These are phyloP conservation scores for Trichomonas tenax DNA, from an alignment of 208 protist species.

Conservation along the genomic window DNA sequence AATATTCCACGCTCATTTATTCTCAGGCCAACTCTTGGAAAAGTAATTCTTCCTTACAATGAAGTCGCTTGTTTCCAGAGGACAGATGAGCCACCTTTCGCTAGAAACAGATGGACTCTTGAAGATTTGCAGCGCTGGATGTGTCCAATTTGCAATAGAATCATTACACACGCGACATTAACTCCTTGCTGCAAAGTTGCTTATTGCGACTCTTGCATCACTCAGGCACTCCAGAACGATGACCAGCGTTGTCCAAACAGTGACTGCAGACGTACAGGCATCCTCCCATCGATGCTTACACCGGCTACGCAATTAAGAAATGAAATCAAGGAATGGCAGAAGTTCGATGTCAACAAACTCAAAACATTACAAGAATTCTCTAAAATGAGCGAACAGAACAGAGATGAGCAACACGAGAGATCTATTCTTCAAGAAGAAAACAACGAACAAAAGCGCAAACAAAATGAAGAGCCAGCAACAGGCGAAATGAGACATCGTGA, in stretches of 20 bases:
- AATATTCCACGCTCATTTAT: neutral
- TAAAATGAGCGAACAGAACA: neutral
- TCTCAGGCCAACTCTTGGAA: neutral
- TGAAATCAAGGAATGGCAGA: constrained; percentile 20
- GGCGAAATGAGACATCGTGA: neutral
- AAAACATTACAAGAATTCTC: neutral
- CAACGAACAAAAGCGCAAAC: neutral
- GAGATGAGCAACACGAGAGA: neutral
- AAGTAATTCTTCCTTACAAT: neutral
- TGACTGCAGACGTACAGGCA: neutral
- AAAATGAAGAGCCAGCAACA: neutral
- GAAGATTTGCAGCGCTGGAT: neutral
- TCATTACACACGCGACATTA: neutral
- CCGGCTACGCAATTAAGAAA: neutral
- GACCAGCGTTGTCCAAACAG: neutral
- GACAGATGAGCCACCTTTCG: neutral
- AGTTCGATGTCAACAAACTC: neutral
- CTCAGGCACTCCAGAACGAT: neutral
- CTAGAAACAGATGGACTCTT: neutral
- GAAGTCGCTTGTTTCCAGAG: neutral
- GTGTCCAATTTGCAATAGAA: neutral
- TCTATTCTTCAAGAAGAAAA: neutral
- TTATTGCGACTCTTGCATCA: neutral
- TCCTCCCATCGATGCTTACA: neutral
- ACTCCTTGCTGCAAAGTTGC: neutral